Evolutionary conservation across 139 green algal genomes (phyloP).

Genomic region (Chlamydomonas asymmetrica): DNA sequence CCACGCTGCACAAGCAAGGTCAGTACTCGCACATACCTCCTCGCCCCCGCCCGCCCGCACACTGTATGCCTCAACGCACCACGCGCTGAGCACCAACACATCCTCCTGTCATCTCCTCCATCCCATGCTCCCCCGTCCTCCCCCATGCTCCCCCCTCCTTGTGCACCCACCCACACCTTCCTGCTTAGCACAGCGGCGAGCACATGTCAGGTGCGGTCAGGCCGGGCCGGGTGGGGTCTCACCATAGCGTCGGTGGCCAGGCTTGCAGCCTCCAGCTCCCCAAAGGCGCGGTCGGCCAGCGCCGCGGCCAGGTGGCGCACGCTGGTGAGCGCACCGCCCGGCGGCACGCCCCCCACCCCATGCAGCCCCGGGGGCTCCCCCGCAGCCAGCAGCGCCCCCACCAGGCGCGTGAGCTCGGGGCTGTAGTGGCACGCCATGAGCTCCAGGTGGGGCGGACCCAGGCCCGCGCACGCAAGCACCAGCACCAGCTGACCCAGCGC

Average conservation of each 20-base stretch:
- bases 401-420: conserved; percentile 67
- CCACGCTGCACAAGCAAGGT: no score
- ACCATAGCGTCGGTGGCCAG: conserved; percentile 58
- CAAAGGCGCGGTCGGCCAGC: conserved; percentile 76
- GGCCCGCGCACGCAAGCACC: conserved; percentile 69
- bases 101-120: no score
- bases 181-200: no score
- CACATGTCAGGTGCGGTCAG: no score
- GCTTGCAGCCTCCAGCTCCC: conserved; percentile 61
- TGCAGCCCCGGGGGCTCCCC: conserved; percentile 43
- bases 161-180: background rate
- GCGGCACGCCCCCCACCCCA: conserved; percentile 44
- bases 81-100: no score
- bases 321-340: conserved; percentile 35
- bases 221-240: background rate
- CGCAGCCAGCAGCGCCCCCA: conserved; percentile 60
- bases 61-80: no score
- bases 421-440: conserved; percentile 58
- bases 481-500: conserved; percentile 78
- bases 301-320: conserved; percentile 55
- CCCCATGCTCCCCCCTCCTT: background rate
- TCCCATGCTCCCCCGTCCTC: background rate
- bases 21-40: background rate
- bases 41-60: background rate
- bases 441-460: conserved; percentile 55